Evolutionary conservation across 2,329 filamentous ascomycete species (phyloP), one percentile per base, ranked within the genome.

Genomic region (Aureobasidium sp.): DNA sequence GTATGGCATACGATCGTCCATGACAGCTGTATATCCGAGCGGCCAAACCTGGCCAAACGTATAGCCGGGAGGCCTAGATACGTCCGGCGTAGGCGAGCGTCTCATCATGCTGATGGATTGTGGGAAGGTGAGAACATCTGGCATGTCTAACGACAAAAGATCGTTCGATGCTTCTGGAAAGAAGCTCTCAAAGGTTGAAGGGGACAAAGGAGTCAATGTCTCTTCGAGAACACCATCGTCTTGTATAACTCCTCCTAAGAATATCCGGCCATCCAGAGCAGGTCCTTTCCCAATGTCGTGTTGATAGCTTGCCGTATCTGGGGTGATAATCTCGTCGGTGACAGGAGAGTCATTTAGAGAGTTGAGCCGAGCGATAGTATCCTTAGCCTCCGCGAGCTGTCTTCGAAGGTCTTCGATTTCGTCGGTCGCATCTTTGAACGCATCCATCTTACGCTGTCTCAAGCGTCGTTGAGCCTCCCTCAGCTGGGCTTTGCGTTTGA

Each of bases 381-480:
- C 58, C 29, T 50, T 36, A 2, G 58, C 58, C 31, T 61, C 58
- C 8, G 58, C 58, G 15, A 61, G 58, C n/a, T 61, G 43, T 43
- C 50, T 48, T 6, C 58, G 58, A 48, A 61, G 45, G 20, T 20
- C 15, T 40, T 61, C 58, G 6, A 61, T n/a, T 25, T 61, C 58
- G 58, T 31, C 50, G 13, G 13, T 61, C 20, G 58, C 58, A 40
- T 61, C 45, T 20, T 50, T 50, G 7, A 61, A 31, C 15, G 31
- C 58, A 23, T 61, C 58, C 11, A 31, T 18, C 20, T 61, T 61
- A 9, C 58, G 58, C 16, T 61, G 58, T 29, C 58, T 36, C 9
- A 61, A 23, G 15, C 58, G 58, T 27, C 43, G 13, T 18, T 61
- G 58, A 15, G 58, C 58, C 25, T 50, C 31, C 2, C 58, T 29